phyloP scores from a whole-genome alignment of 805 yeast genomes.

The Metschnikowia picachoensis region DNA sequence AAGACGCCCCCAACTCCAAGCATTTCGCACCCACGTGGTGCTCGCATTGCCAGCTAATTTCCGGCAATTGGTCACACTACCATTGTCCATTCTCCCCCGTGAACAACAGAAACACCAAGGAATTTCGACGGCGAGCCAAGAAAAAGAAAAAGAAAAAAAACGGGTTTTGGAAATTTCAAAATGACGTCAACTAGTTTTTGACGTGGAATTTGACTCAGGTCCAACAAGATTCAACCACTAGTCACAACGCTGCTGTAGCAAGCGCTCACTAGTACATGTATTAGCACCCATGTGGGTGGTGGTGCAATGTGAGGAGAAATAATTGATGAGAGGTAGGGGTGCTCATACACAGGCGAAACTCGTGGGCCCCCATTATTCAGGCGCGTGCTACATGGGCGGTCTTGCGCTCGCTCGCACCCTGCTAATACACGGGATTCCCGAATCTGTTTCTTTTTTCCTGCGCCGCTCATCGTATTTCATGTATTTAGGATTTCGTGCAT shows the following conservation, averaged over 20 bases:
- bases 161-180: background rate
- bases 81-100: constrained; percentile 1
- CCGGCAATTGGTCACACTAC: constrained; percentile 18
- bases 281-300: background rate
- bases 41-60: constrained; percentile 1
- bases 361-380: constrained; percentile 4
- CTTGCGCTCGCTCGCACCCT: background rate
- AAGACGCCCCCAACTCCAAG: background rate
- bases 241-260: background rate
- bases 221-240: background rate
- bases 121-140: constrained; percentile 1
- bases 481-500: constrained; percentile 6
- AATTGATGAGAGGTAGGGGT: background rate
- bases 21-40: constrained; percentile 18
- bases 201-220: background rate
- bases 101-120: constrained; percentile 4
- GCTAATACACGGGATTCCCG: constrained; percentile 1
- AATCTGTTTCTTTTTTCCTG: constrained; percentile 6
- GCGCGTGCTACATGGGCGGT: background rate
- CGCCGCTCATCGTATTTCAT: constrained; percentile 7
- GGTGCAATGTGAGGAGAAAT: background rate
- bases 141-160: background rate
- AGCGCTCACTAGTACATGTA: no score
- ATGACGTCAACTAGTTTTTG: background rate
- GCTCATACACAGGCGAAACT: background rate